Conservation (phyloP, 352 stramenopile genomes). For the Hyphochytrium catenoides region DNA sequence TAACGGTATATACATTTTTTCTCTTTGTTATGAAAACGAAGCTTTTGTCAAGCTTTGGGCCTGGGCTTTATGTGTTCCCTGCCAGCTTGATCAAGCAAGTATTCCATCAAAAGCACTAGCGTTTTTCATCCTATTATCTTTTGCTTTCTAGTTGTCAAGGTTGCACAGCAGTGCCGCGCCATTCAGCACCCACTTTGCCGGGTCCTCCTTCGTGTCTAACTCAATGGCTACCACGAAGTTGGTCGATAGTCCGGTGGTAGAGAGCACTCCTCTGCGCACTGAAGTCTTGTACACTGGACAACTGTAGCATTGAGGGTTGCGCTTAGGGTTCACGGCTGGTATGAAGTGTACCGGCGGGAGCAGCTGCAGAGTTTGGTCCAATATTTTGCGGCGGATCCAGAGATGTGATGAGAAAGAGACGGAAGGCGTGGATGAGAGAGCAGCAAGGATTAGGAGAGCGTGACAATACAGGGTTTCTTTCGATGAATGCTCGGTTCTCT, state of each 20-base stretch:
- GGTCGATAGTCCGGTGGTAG: slow-evolving; percentile 75
- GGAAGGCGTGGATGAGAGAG: too few relatives aligned
- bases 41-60: too few relatives aligned
- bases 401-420: not conserved
- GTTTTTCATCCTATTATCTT: too few relatives aligned
- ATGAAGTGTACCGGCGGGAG: slow-evolving; percentile 73
- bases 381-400: not conserved
- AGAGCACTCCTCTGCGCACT: slow-evolving; percentile 65
- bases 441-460: too few relatives aligned
- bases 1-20: too few relatives aligned
- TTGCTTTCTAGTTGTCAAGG: slow-evolving; percentile 26
- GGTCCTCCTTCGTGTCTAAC: slow-evolving; percentile 42
- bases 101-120: too few relatives aligned
- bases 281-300: slow-evolving; percentile 86
- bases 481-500: too few relatives aligned
- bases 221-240: slow-evolving; percentile 81
- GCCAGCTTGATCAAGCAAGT: too few relatives aligned
- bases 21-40: too few relatives aligned
- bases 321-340: slow-evolving; percentile 43
- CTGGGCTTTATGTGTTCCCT: too few relatives aligned
- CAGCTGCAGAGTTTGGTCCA: slow-evolving; percentile 6
- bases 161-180: slow-evolving; percentile 76
- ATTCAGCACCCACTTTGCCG: slow-evolving; percentile 74
- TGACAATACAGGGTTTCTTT: too few relatives aligned
- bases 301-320: slow-evolving; percentile 34